Base-by-base conservation (phyloP, 768 basidiomycete genomes). In the Tremella yokohamensis region DNA sequence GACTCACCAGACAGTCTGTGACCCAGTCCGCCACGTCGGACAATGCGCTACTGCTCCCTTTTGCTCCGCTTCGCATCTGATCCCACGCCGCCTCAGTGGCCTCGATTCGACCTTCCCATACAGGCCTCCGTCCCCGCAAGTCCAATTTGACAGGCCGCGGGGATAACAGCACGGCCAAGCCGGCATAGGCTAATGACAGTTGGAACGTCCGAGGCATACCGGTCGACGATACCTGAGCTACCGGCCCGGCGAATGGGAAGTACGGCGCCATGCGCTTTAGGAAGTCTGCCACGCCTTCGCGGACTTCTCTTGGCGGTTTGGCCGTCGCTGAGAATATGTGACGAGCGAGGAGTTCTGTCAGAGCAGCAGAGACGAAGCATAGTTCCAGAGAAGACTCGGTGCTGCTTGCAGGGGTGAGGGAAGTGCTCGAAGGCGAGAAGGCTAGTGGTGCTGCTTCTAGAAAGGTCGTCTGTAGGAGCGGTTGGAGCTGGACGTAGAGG, bases 401-500 rank as follows among this genome's bases (percentile, higher is more conserved):
- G 16, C 63, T 34, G 0, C 61, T 55, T 0, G 65, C 42, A 16
- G 54, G 40, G 4, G 52, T 12, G 7, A 57, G 38, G 16, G 56
- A 54, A 7, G 69, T 54, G 16, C 25, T 19, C 19, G 68, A 82
- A 0, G 88, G 87, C 2, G 85, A 82, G 76, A 94, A 93, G 1
- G 87, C 88, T 13, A 83, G 72, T 1, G 93, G 89, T 3, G 90
- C 89, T 63, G 84, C 84, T 73, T 98, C 93, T 19, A 98, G 83
- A 76, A 90, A 89, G 1, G 88, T 85, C 19, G 90, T 85, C 1
- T 90, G 78, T 11, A 97, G 79, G 9, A 85, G 85, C 2, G 90
- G 81, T 65, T 91, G 84, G n/a, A 98, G 76, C 13, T 85, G 83
- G 52, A 82, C 81, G 56, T 87, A 84, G 24, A 96, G 79, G 73